Evolutionary conservation across 1,284 basidiomycete genomes (phyloP), one percentile per base, ranked within the genome.

Genomic region (Apiotrichum siamense): DNA sequence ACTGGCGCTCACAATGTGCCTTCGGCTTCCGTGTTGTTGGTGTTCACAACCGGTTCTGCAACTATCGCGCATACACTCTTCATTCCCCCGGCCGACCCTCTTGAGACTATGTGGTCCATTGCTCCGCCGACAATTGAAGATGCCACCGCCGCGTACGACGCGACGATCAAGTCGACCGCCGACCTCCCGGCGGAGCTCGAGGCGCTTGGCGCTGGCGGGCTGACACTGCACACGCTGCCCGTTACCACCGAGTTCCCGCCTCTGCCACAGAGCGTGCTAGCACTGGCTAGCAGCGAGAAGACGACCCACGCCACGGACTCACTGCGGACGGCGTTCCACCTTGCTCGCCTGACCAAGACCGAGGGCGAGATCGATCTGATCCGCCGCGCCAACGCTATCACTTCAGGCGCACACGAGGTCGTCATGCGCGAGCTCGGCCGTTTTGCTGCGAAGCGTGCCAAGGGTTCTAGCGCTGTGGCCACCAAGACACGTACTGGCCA

Each of bases 391-490:
- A 90, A 88, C 65, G 78, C 80, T 49, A 88, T 94, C 59, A 89
- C 87, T 57, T 88, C 86, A 0, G 79, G 83, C 4, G 91, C 91
- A 2, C 91, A 94, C 60, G 87, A 91, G 71, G 81, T 83, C 9
- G 82, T 94, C 41, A 94, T 94, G 89, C 79, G 87, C n/a, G 83
- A 91, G 12, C 78, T 93, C 6, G 89, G 88, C 3, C 76, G 79
- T 41, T 84, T 83, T 18, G 87, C 87, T 12, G 53, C 44, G 1
- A 56, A 49, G 42, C 47, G 77, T 45, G 51, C 79, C 83, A 49
- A 63, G 52, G 24, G 57, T 21, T 15, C 37, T n/a, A n/a, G n/a
- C 13, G 45, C 43, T 4, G 36, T 70, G 71, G 55, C 75, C 71
- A 23, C 77, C 69, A 24, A 6, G 64, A 74, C 5, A 76, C 78